Percentiles rank a stretch among this genome's conserved stretches.
Conservation (phyloP, 2,329 filamentous ascomycete genomes). For the Aspergillus novofumigatus region DNA sequence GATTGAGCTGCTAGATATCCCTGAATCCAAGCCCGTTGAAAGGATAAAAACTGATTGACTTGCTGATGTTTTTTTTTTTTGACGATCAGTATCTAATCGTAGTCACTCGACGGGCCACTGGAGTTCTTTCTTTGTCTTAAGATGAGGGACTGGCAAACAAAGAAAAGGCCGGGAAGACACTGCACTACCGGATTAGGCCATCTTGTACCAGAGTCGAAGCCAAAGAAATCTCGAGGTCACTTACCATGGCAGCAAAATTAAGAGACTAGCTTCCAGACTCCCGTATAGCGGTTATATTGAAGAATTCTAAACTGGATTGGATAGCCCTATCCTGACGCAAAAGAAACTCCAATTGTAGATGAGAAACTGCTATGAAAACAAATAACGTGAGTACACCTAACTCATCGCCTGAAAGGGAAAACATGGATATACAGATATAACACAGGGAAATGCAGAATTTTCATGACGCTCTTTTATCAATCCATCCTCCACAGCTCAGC, state of each 20-base stretch:
- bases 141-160: background rate
- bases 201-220: background rate
- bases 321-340: slow-evolving; percentile 14
- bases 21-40: background rate
- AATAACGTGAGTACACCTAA: slow-evolving; percentile 30
- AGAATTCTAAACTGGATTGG: background rate
- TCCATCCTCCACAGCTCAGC: slow-evolving; percentile 4
- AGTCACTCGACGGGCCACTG: background rate
- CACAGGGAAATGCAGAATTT: slow-evolving; percentile 31
- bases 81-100: too few relatives aligned
- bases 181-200: too few relatives aligned
- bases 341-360: slow-evolving; percentile 28
- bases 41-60: background rate
- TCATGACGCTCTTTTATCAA: slow-evolving; percentile 29
- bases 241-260: background rate
- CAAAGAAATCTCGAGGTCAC: background rate
- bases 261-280: too few relatives aligned
- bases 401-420: slow-evolving; percentile 31
- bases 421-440: slow-evolving; percentile 40
- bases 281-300: background rate
- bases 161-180: background rate
- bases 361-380: slow-evolving; percentile 23
- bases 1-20: background rate
- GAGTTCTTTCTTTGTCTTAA: background rate
- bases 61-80: too few relatives aligned